A percentile compares a stretch with the other conserved stretches of the same genome.
phyloP scores from a whole-genome alignment of 176 grass and related monocot species.

The Paspalum notatum region DNA sequence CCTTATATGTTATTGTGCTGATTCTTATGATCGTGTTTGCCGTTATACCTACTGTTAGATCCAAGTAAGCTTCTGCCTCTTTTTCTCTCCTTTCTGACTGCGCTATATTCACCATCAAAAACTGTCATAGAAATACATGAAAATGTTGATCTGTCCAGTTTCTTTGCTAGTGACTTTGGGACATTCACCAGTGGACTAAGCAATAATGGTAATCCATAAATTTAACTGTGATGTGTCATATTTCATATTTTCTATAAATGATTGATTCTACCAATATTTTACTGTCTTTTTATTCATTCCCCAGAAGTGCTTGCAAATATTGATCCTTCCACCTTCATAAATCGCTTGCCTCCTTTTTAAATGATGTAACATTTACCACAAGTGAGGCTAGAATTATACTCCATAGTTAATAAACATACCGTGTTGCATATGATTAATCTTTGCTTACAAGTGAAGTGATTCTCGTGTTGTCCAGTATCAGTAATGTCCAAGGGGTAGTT shows the following conservation, averaged over 20 bases:
- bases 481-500: slow-evolving; percentile 87
- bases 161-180: slow-evolving; percentile 7
- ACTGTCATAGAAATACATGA: neutral
- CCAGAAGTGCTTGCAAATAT: slow-evolving; percentile 36
- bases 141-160: slow-evolving; percentile 34
- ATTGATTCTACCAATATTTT: slow-evolving; percentile 7
- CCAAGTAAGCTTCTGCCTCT: slow-evolving; percentile 70
- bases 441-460: slow-evolving; percentile 26
- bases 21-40: slow-evolving; percentile 72
- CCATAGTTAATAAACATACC: neutral
- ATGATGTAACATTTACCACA: slow-evolving; percentile 12
- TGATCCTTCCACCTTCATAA: slow-evolving; percentile 14
- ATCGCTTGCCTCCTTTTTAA: neutral
- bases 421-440: slow-evolving; percentile 13
- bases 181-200: neutral
- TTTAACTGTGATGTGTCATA: neutral
- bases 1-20: slow-evolving; percentile 76
- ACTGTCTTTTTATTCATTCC: slow-evolving; percentile 43
- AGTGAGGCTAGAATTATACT: neutral
- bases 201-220: slow-evolving; percentile 20
- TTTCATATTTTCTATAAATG: slow-evolving; percentile 26
- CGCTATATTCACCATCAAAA: slow-evolving; percentile 40
- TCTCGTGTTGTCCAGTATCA: slow-evolving; percentile 55
- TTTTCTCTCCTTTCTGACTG: slow-evolving; percentile 7
- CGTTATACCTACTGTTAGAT: slow-evolving; percentile 84